Evolutionary conservation across 2,329 filamentous ascomycete species (phyloP).

Genomic region (Claviceps digitariae): DNA sequence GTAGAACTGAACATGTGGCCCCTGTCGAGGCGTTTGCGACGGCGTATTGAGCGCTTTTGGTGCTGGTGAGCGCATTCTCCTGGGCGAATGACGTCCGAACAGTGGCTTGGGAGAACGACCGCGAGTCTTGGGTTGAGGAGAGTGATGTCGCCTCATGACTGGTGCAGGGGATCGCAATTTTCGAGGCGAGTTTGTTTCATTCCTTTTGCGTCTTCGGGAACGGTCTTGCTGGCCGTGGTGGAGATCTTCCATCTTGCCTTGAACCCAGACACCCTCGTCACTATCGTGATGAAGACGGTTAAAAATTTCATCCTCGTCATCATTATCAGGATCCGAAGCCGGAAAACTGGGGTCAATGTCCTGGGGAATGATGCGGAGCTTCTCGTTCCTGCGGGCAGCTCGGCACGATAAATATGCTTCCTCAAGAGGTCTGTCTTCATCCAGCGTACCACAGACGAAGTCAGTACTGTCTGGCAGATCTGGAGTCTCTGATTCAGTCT

Average conservation of each 20-base stretch:
- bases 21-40: constrained; percentile 24
- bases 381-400: constrained; percentile 66
- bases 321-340: constrained; percentile 79
- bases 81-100: constrained; percentile 57
- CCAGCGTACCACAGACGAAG: constrained; percentile 95
- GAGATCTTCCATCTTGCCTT: constrained; percentile 57
- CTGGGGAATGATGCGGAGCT: constrained; percentile 75
- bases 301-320: constrained; percentile 59
- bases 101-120: constrained; percentile 31
- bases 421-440: constrained; percentile 90
- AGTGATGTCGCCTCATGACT: constrained; percentile 17
- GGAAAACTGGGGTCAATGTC: constrained; percentile 97
- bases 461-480: constrained; percentile 95
- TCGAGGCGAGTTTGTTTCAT: constrained; percentile 30
- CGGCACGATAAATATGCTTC: constrained; percentile 81
- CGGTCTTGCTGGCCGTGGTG: constrained; percentile 41
- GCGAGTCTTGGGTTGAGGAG: constrained; percentile 24
- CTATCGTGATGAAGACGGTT: constrained; percentile 46
- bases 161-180: constrained; percentile 31
- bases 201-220: constrained; percentile 34
- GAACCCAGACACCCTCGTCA: constrained; percentile 55
- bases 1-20: constrained; percentile 24
- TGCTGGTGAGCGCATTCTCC: constrained; percentile 56
- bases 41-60: constrained; percentile 30
- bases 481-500: constrained; percentile 40